A percentile compares a stretch with the other conserved stretches of the same genome.
These are phyloP conservation scores for Aspergillus novofumigatus DNA, from an alignment of 2,329 filamentous ascomycete genomes.

Conservation along the genomic window DNA sequence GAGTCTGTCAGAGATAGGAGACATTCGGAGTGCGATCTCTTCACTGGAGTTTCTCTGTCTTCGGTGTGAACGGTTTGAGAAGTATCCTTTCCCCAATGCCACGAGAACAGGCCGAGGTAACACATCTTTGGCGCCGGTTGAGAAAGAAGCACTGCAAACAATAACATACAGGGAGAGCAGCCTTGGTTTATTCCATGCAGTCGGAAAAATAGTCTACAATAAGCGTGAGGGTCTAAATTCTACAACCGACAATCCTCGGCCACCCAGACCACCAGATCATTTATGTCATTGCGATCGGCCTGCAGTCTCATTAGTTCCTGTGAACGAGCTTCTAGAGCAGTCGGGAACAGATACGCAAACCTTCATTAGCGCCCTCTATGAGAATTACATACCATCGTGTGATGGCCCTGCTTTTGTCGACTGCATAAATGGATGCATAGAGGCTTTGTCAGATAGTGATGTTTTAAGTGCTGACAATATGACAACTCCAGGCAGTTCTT, in stretches of 20 bases:
- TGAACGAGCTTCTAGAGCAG: constrained; percentile 82
- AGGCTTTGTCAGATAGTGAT: constrained; percentile 82
- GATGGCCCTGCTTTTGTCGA: constrained; percentile 63
- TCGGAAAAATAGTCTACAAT: constrained; percentile 95
- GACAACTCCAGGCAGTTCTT: constrained; percentile 47
- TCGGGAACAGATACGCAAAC: constrained; percentile 88
- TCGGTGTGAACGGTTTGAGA: constrained; percentile 68
- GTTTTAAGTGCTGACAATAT: constrained; percentile 65
- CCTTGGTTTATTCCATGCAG: constrained; percentile 90
- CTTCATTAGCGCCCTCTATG: constrained; percentile 84
- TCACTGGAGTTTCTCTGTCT: constrained; percentile 89
- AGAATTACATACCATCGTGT: constrained; percentile 89
- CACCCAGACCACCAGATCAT: constrained; percentile 58
- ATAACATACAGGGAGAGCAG: constrained; percentile 85
- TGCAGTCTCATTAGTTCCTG: constrained; percentile 60
- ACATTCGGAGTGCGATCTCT: constrained; percentile 88
- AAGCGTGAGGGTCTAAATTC: constrained; percentile 63
- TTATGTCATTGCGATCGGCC: constrained; percentile 56
- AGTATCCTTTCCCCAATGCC: constrained; percentile 64
- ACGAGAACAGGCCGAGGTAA: constrained; percentile 55
- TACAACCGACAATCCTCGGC: constrained; percentile 31
- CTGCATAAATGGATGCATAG: constrained; percentile 78
- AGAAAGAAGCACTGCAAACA: constrained; percentile 73
- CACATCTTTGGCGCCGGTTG: constrained; percentile 62
- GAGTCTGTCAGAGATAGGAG: constrained; percentile 77